Evolutionary conservation across 2,329 filamentous ascomycete species (phyloP).

Genomic region (Ampelomyces quisqualis): DNA sequence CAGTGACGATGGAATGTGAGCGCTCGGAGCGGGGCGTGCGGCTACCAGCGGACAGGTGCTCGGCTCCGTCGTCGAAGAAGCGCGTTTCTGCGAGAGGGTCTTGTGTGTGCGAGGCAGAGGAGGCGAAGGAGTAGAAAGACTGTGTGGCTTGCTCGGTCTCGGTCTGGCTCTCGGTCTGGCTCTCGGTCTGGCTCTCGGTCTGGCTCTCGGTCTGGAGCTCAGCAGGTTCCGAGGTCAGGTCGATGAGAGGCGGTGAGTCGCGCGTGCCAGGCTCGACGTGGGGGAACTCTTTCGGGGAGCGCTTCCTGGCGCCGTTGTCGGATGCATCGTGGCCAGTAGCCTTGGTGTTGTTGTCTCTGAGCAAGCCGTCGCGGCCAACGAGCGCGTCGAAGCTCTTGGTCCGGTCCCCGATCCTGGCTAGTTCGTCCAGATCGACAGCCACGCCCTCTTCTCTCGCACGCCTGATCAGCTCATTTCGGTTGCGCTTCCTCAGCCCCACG

Average conservation of each 20-base stretch:
- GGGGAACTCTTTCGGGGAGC: constrained; percentile 30
- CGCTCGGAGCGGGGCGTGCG: constrained; percentile 43
- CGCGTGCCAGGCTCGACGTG: constrained; percentile 28
- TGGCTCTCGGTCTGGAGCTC: constrained; percentile 17
- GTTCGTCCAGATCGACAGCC: constrained; percentile 46
- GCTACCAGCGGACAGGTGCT: constrained; percentile 39
- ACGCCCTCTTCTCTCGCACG: constrained; percentile 43
- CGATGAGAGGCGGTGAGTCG: constrained; percentile 32
- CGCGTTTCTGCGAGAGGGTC: constrained; percentile 3
- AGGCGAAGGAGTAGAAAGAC: constrained; percentile 43
- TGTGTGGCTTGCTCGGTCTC: constrained; percentile 28
- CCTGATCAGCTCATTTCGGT: constrained; percentile 40
- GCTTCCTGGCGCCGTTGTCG: constrained; percentile 26
- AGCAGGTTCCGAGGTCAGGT: constrained; percentile 32
- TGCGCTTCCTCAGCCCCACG: constrained; percentile 35
- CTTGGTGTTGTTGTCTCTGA: constrained; percentile 32
- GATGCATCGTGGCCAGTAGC: constrained; percentile 26
- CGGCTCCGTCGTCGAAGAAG: constrained; percentile 24
- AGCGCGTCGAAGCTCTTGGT: constrained; percentile 45
- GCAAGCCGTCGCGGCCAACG: constrained; percentile 45
- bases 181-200: constrained; percentile 22
- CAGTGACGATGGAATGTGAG: constrained; percentile 23
- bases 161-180: constrained; percentile 19
- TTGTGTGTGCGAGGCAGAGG: constrained; percentile 19
- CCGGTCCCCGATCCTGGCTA: constrained; percentile 36